Conservation (phyloP, 73 alveolate genomes). For the Strombidium stylifer region DNA sequence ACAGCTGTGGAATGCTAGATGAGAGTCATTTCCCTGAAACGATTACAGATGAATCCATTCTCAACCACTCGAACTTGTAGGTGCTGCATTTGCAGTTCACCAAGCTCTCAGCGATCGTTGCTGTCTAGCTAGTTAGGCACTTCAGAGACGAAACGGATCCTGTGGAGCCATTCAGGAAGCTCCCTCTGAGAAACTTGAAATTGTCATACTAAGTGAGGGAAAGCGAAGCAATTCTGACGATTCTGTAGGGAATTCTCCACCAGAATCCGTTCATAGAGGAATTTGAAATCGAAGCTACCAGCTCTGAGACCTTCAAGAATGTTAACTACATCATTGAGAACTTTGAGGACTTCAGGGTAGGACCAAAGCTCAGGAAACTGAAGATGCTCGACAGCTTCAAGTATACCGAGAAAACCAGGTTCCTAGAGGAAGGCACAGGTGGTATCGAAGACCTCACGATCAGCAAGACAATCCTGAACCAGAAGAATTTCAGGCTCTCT, state of each 20-base stretch:
- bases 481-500: neutral
- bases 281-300: slow-evolving; percentile 1
- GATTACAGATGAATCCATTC: neutral
- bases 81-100: neutral
- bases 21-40: neutral
- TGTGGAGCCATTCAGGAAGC: neutral
- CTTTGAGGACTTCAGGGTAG: slow-evolving; percentile 11
- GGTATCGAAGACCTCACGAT: neutral
- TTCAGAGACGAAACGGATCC: slow-evolving; percentile 7
- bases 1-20: neutral
- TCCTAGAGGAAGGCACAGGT: slow-evolving; percentile 5
- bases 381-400: neutral
- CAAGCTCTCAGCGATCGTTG: neutral
- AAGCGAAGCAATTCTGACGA: slow-evolving; percentile 4
- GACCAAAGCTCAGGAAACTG: neutral
- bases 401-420: slow-evolving; percentile 14
- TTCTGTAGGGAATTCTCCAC: slow-evolving; percentile 6
- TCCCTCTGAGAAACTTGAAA: neutral
- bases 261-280: slow-evolving; percentile 4
- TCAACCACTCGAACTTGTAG: neutral
- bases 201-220: slow-evolving; percentile 3
- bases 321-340: slow-evolving; percentile 7
- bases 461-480: neutral
- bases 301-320: neutral
- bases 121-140: neutral